Evolutionary conservation across 495 filamentous ascomycete genomes (phyloP).

Genomic region (Delitschia confertaspora): DNA sequence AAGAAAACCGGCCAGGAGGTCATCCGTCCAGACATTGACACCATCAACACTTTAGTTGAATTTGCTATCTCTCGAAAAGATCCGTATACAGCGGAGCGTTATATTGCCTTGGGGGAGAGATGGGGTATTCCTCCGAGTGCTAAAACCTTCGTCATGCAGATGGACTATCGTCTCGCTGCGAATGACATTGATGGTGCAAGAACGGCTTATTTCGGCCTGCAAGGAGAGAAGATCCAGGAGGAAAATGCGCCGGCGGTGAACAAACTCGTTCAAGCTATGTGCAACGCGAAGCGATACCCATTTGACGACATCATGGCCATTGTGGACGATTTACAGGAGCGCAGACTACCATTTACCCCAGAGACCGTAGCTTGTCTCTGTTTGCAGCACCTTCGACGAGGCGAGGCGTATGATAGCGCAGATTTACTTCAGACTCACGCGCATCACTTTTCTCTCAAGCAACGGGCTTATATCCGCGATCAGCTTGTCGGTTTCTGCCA

Average conservation of each 20-base stretch:
- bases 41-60: conserved; percentile 66
- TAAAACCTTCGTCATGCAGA: conserved; percentile 60
- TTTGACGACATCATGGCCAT: conserved; percentile 63
- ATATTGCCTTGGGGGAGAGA: conserved; percentile 52
- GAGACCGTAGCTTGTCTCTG: conserved; percentile 65
- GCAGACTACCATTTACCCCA: conserved; percentile 55
- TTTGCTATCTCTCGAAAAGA: conserved; percentile 62
- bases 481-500: conserved; percentile 57
- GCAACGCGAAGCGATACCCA: conserved; percentile 44
- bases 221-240: conserved; percentile 42
- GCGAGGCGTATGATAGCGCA: conserved; percentile 63
- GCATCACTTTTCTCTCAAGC: conserved; percentile 51
- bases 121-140: conserved; percentile 55
- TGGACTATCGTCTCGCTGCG: conserved; percentile 63
- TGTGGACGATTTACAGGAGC: conserved; percentile 64
- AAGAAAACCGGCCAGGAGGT: conserved; percentile 1
- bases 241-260: conserved; percentile 58
- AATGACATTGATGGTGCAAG: conserved; percentile 60
- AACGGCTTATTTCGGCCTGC: conserved; percentile 51
- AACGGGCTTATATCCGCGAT: conserved; percentile 54
- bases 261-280: conserved; percentile 66
- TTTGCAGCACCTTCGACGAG: conserved; percentile 58
- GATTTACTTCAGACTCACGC: conserved; percentile 65
- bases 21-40: conserved; percentile 50
- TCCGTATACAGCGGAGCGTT: conserved; percentile 63